Evolutionary conservation across 192 early-diverging fungal species (phyloP).

Genomic region (Podila horticola): DNA sequence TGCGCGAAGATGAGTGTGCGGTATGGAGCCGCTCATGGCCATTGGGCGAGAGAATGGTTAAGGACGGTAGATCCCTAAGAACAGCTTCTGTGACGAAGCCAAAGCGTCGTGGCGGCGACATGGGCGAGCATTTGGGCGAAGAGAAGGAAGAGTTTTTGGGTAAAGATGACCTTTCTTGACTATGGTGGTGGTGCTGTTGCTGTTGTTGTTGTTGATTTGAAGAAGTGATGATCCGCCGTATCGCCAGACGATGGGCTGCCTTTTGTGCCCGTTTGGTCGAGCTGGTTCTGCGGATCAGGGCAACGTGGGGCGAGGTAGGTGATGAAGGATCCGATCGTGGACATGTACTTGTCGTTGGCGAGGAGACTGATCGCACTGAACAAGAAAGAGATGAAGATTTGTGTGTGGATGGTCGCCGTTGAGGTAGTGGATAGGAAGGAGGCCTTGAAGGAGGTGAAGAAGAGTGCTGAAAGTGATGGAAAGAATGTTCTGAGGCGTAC

Average conservation of each 20-base stretch:
- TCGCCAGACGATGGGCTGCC: slow-evolving; percentile 12
- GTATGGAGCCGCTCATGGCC: neutral
- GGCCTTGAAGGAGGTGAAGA: neutral
- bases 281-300: slow-evolving; percentile 15
- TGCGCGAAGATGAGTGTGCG: slow-evolving; percentile 1
- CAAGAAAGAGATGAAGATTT: neutral
- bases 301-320: neutral
- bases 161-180: neutral
- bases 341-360: neutral
- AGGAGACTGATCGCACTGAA: neutral
- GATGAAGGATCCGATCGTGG: neutral
- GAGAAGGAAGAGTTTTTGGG: neutral
- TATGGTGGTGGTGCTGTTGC: neutral
- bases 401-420: neutral
- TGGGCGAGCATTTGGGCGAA: neutral
- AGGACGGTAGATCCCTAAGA: slow-evolving; percentile 13
- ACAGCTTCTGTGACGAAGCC: slow-evolving; percentile 26
- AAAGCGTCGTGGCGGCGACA: neutral
- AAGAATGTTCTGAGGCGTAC: neutral
- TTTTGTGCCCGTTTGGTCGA: slow-evolving; percentile 20
- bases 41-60: neutral
- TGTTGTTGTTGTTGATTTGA: slow-evolving; percentile 22
- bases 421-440: neutral
- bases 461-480: neutral
- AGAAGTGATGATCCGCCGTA: slow-evolving; percentile 27